These are phyloP conservation scores for Colletotrichum viniferum DNA, from an alignment of 2,329 filamentous ascomycete species.

Conservation along the genomic window DNA sequence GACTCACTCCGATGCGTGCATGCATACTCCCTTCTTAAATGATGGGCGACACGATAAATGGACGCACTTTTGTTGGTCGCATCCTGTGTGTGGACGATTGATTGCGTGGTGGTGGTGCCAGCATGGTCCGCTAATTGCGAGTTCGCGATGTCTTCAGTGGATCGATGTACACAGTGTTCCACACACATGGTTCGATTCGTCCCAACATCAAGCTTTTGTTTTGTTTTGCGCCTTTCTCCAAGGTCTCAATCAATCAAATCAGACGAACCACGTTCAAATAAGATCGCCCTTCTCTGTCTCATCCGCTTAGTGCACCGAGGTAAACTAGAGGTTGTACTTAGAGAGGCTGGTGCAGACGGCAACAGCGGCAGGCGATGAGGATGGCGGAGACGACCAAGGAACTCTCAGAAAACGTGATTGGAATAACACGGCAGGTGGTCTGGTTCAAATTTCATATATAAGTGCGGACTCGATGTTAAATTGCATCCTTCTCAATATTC, in stretches of 20 bases:
- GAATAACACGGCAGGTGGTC: background rate
- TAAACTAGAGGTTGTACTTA: too few species aligned
- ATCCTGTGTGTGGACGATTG: background rate
- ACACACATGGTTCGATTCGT: slow-evolving; percentile 10
- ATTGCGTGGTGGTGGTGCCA: background rate
- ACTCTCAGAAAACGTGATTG: rapidly evolving
- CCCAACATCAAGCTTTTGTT: background rate
- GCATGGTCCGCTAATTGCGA: too few species aligned
- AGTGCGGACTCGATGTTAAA: background rate
- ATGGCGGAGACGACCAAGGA: background rate
- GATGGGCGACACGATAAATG: too few species aligned
- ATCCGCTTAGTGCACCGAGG: background rate
- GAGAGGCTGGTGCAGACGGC: too few species aligned
- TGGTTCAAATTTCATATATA: background rate
- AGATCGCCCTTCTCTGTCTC: background rate
- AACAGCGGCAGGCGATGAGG: background rate
- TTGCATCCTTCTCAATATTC: slow-evolving; percentile 5
- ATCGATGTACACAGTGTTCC: background rate
- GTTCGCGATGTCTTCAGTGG: background rate
- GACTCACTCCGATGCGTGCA: too few species aligned
- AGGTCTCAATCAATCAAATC: background rate
- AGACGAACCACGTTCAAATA: background rate
- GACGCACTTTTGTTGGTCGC: too few species aligned
- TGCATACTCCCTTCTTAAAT: too few species aligned
- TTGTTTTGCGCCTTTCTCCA: background rate